These are phyloP conservation scores for Candida morakotiae DNA, from an alignment of 805 yeast species.

Conservation along the genomic window DNA sequence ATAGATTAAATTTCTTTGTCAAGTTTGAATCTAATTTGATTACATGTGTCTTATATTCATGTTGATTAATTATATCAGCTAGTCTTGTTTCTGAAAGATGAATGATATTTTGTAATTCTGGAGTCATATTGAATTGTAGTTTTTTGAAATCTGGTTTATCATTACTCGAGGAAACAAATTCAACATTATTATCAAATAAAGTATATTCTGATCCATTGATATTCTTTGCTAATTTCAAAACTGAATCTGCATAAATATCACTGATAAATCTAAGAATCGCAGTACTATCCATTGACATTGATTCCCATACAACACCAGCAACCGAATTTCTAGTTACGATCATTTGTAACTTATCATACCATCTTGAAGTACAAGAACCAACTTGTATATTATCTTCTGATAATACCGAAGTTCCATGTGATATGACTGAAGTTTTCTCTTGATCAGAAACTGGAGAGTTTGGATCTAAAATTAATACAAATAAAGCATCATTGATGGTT, in stretches of 20 bases:
- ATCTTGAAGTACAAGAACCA: constrained; percentile 56
- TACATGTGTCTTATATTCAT: constrained; percentile 44
- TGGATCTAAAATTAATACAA: constrained; percentile 48
- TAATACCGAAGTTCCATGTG: constrained; percentile 49
- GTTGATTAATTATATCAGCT: constrained; percentile 56
- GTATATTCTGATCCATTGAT: constrained; percentile 57
- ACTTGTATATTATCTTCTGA: constrained; percentile 44
- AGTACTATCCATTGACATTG: constrained; percentile 55
- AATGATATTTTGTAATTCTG: constrained; percentile 44
- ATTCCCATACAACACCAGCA: constrained; percentile 59
- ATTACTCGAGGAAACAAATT: constrained; percentile 35
- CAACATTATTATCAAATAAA: constrained; percentile 39
- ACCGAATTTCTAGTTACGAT: constrained; percentile 52
- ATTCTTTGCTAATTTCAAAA: constrained; percentile 52
- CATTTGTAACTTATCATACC: constrained; percentile 57
- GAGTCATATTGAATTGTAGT: constrained; percentile 36
- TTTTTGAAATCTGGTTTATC: constrained; percentile 31
- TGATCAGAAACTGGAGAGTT: constrained; percentile 44
- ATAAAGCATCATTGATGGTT: constrained; percentile 46
- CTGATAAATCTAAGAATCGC: constrained; percentile 53
- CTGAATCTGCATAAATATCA: constrained; percentile 56
- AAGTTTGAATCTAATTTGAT: constrained; percentile 35
- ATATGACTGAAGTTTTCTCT: constrained; percentile 45
- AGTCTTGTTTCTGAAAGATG: constrained; percentile 56
- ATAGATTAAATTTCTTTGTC: constrained; percentile 35